phyloP scores from a whole-genome alignment of 331 rosid species.

The Acacia concinna region DNA sequence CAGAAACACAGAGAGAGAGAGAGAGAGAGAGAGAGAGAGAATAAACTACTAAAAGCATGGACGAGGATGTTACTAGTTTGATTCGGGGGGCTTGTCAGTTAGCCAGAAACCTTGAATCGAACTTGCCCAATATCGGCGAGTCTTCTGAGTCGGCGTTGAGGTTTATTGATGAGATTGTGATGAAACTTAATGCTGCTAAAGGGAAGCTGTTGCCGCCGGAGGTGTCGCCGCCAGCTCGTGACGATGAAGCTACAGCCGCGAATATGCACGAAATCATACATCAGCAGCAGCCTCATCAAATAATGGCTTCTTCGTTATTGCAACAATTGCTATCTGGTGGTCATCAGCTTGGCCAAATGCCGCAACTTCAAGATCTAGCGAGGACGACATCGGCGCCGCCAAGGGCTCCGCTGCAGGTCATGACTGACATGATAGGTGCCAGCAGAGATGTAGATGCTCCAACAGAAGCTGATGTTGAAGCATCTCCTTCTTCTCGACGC shows the following conservation, averaged over 20 bases:
- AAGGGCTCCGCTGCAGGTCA: not conserved
- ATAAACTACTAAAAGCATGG: too few relatives aligned
- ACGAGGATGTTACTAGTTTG: slow-evolving; percentile 28
- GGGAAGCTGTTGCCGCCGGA: not conserved
- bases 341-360: slow-evolving; percentile 26
- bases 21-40: too few relatives aligned
- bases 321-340: slow-evolving; percentile 43
- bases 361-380: slow-evolving; percentile 17
- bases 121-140: slow-evolving; percentile 32
- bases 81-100: slow-evolving; percentile 47
- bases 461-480: slow-evolving; percentile 25
- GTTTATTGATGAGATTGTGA: slow-evolving; percentile 44
- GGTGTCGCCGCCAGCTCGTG: not conserved
- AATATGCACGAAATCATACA: slow-evolving; percentile 15
- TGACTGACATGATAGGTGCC: not conserved
- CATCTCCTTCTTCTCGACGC: slow-evolving; percentile 40
- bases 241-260: not conserved
- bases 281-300: not conserved
- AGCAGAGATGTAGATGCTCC: slow-evolving; percentile 27
- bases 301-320: slow-evolving; percentile 21
- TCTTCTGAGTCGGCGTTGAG: slow-evolving; percentile 24
- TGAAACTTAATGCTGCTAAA: slow-evolving; percentile 38
- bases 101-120: slow-evolving; percentile 45
- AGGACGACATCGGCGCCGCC: not conserved
- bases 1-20: not conserved